Conservation (phyloP, 371 early-diverging fungal species). For the Phascolomyces articulosus region DNA sequence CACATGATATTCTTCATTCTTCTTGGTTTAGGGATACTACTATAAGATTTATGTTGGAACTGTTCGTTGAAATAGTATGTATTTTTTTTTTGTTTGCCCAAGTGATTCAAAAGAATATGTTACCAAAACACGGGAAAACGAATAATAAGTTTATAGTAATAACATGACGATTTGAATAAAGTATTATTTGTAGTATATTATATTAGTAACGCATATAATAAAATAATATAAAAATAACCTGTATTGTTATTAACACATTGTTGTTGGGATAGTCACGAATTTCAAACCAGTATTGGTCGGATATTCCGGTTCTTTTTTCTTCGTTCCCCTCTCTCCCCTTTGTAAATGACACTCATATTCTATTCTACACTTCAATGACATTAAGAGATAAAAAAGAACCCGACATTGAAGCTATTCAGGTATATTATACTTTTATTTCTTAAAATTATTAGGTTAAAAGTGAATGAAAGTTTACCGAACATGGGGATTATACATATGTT, state of each 20-base stretch:
- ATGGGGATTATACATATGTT: neutral
- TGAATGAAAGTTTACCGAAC: neutral
- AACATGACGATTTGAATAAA: too few species aligned
- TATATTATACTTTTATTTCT: neutral
- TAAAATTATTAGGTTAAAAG: too few species aligned
- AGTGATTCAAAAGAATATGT: too few species aligned
- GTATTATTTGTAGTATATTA: too few species aligned
- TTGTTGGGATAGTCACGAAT: neutral
- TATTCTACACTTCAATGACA: slow-evolving; percentile 18
- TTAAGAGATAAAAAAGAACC: slow-evolving; percentile 19
- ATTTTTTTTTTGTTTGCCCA: too few species aligned
- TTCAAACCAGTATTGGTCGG: neutral
- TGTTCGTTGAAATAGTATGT: too few species aligned
- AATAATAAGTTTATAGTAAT: too few species aligned
- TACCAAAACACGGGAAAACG: too few species aligned
- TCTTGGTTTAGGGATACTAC: too few species aligned
- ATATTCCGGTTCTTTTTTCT: neutral
- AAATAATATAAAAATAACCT: neutral
- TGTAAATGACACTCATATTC: slow-evolving; percentile 5
- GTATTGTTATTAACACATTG: neutral
- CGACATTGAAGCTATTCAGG: slow-evolving; percentile 24
- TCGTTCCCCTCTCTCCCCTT: neutral
- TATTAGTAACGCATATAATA: too few species aligned
- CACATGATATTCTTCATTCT: too few species aligned
- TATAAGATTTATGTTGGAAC: too few species aligned